A percentile compares a stretch with the other conserved stretches of the same genome.
Evolutionary conservation across 768 basidiomycete species (phyloP).

Genomic region (Coprinopsis marcescibilis): DNA sequence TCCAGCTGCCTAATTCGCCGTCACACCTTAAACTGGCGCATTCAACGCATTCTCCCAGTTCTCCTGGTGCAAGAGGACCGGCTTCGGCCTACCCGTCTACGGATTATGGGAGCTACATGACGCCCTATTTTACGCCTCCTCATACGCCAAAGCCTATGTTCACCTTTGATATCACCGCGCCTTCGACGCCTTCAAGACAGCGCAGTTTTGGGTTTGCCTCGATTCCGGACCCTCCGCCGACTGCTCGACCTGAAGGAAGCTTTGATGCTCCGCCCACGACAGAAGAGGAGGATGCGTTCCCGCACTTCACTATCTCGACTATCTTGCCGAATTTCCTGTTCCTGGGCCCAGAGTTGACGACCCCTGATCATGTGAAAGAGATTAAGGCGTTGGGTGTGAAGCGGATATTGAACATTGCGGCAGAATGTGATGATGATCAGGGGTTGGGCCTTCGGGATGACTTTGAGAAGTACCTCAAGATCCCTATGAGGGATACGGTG

Average conservation of each 20-base stretch:
- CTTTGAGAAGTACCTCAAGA: constrained; percentile 81
- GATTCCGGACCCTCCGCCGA: constrained; percentile 35
- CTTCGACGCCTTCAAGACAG: constrained; percentile 48
- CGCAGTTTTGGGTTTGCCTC: background rate
- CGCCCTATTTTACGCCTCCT: constrained; percentile 49
- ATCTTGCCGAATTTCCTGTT: constrained; percentile 90
- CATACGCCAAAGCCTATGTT: constrained; percentile 24
- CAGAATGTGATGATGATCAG: constrained; percentile 83
- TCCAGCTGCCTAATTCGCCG: constrained; percentile 42
- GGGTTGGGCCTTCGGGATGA: constrained; percentile 58
- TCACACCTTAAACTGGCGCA: constrained; percentile 55
- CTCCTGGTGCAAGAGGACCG: constrained; percentile 44
- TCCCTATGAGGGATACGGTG: constrained; percentile 93
- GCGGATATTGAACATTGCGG: constrained; percentile 86
- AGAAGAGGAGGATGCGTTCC: constrained; percentile 50
- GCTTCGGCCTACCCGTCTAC: constrained; percentile 28
- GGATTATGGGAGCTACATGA: constrained; percentile 34
- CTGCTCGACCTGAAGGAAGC: constrained; percentile 51
- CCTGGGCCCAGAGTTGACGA: constrained; percentile 82
- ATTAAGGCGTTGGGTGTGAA: constrained; percentile 73
- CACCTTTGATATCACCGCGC: constrained; percentile 36
- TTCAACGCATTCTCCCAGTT: constrained; percentile 46
- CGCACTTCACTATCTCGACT: constrained; percentile 76
- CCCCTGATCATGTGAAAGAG: constrained; percentile 68
- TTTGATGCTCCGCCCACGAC: constrained; percentile 42